phyloP scores from a whole-genome alignment of 31 red algal species.

The Odonthalia washingtoniensis region DNA sequence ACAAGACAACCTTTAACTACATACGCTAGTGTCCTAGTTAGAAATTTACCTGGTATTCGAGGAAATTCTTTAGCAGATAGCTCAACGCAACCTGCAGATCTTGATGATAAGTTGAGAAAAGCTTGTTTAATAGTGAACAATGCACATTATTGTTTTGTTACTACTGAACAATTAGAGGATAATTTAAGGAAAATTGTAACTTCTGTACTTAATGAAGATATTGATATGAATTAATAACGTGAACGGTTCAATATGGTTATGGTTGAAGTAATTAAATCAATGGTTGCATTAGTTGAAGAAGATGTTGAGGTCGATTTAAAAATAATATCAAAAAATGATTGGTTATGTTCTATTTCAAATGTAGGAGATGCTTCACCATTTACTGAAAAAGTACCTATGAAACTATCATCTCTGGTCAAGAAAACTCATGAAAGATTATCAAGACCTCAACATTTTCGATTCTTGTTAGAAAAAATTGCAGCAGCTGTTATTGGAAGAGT shows the following conservation, averaged over 20 bases:
- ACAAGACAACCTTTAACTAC: conserved; percentile 75
- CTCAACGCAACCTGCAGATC: conserved; percentile 44
- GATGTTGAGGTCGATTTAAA: conserved; percentile 73
- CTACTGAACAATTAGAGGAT: conserved; percentile 81
- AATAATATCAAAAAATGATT: conserved; percentile 56
- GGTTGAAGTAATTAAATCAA: conserved; percentile 66
- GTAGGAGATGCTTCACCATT: conserved; percentile 84
- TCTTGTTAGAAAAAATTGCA: too few species aligned
- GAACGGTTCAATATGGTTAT: conserved; percentile 76
- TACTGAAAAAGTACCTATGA: conserved; percentile 55
- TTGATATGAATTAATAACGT: conserved; percentile 67
- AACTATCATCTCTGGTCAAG: conserved; percentile 52
- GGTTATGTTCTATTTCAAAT: conserved; percentile 53
- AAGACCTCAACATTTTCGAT: too few species aligned
- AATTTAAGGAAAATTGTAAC: conserved; percentile 70
- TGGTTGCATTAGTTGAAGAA: conserved; percentile 71
- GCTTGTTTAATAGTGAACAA: conserved; percentile 76
- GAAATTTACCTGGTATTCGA: conserved; percentile 47
- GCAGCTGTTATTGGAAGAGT: too few species aligned
- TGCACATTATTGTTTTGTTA: conserved; percentile 86
- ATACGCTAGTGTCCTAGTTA: conserved; percentile 77
- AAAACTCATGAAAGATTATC: conserved; percentile 42
- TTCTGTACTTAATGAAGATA: conserved; percentile 63
- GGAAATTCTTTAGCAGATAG: conserved; percentile 66
- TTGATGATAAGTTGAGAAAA: conserved; percentile 37